These are phyloP conservation scores for Acanthamoeba divionensis DNA, from an alignment of 208 protist genomes.

Conservation along the genomic window DNA sequence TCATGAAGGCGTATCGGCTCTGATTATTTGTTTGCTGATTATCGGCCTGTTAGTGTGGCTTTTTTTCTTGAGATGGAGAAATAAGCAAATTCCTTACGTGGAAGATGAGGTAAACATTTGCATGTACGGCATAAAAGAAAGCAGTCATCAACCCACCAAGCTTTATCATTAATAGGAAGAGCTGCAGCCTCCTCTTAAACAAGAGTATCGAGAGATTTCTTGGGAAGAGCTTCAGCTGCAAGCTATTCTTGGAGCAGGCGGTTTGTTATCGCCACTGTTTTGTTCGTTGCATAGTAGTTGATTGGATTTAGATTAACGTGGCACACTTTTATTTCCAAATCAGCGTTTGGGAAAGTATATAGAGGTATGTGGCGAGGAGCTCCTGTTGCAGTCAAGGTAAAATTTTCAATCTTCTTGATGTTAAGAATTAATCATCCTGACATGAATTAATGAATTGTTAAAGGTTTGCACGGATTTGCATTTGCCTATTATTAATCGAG, in stretches of 20 bases:
- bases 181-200: too few relatives aligned
- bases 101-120: background rate
- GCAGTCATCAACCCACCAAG: too few relatives aligned
- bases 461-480: conserved; percentile 45
- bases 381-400: conserved; percentile 7
- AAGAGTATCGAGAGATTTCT: background rate
- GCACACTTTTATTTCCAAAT: background rate
- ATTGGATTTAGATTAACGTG: too few relatives aligned
- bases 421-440: too few relatives aligned
- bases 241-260: background rate
- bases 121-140: too few relatives aligned
- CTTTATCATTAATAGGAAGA: too few relatives aligned
- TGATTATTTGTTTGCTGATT: background rate
- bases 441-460: too few relatives aligned
- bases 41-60: background rate
- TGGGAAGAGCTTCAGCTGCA: background rate
- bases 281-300: background rate
- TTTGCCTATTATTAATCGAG: background rate
- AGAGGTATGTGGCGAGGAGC: conserved; percentile 28
- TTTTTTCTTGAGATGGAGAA: background rate
- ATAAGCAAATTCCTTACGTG: conserved; percentile 26
- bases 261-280: background rate
- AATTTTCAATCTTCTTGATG: too few relatives aligned
- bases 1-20: too few relatives aligned
- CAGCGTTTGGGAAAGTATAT: conserved; percentile 42